Evolutionary conservation across 2,329 filamentous ascomycete species (phyloP).

Genomic region (Paracorniculantispora psalliotae): DNA sequence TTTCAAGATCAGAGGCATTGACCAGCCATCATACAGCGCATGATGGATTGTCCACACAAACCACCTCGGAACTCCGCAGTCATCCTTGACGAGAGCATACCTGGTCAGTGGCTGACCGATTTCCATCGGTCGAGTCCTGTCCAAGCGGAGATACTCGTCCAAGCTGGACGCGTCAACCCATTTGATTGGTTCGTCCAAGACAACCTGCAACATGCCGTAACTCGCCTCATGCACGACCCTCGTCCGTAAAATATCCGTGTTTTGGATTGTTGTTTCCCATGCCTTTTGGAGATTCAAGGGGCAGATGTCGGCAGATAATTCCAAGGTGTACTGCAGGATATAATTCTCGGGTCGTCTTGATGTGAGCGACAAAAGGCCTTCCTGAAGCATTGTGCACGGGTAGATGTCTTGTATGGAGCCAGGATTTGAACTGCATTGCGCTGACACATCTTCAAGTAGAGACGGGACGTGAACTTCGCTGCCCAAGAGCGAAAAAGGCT

Average conservation of each 20-base stretch:
- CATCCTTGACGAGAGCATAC: neutral
- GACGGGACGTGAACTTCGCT: neutral
- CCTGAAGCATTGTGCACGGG: neutral
- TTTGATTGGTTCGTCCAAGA: neutral
- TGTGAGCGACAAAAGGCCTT: neutral
- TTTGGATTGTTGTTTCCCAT: neutral
- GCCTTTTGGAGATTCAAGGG: neutral
- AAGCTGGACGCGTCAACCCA: neutral
- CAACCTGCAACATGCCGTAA: neutral
- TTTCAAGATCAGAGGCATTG: neutral
- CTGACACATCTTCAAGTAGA: neutral
- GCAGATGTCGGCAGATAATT: neutral
- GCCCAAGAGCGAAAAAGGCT: no score
- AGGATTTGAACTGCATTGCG: neutral
- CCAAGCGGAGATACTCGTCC: neutral
- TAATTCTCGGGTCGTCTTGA: neutral
- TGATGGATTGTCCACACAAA: conserved; percentile 28
- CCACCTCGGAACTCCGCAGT: conserved; percentile 5
- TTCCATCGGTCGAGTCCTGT: neutral
- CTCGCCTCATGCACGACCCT: neutral
- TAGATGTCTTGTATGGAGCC: neutral
- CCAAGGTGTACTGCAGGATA: neutral
- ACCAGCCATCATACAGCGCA: conserved; percentile 28
- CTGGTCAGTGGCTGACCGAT: neutral
- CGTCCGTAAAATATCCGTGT: neutral